Base-by-base conservation (phyloP, 148 eudicot species). In the Pharnaceum exiguum region DNA sequence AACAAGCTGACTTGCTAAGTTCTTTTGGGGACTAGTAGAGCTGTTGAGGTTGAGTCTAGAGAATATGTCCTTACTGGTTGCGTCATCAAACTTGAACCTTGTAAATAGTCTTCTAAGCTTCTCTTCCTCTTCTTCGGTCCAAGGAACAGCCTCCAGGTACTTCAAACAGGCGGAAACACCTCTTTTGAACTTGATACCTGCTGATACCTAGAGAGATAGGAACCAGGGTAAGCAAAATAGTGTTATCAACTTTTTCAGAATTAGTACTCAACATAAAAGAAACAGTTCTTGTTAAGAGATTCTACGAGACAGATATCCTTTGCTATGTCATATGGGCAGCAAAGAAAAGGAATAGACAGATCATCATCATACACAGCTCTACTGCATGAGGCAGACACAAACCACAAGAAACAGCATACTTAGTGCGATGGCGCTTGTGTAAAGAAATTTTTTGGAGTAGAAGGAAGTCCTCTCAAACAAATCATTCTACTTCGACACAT, bases 71-170 rank as follows among this genome's bases (percentile, higher is more conserved):
- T 55, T 53, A 62, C 68, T 51, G 17, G 62, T 66, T 19, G 65
- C 68, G 42, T 77, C 80, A 25, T 93, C 86, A 46, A 93, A 77
- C 42, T 80, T 78, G 44, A 70, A 70, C 75, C 74, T 84, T 54
- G 63, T 73, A 58, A 83, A 89, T 27, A 93, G 62, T 49, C 38
- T 75, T 61, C 77, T 81, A 4, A 89, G 73, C 73, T 89, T 89
- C 73, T 85, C 96, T 76, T 93, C 99, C 71, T 93, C 99, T 69
- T 89, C 95, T 55, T 89, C 99, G 11, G 78, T 82, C 99, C 99
- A 93, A 38, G 99, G 96, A 42, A 89, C 91, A 33, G 96, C 96
- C 67, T 86, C 96, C 0, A 93, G 78, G 68, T 89, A 93, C 59
- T 78, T 78, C 61, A 89, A 73, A 66, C 99, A 93, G 39, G 96